Base-by-base conservation (phyloP, 139 green algal species). In the Coccomyxa sp. region DNA sequence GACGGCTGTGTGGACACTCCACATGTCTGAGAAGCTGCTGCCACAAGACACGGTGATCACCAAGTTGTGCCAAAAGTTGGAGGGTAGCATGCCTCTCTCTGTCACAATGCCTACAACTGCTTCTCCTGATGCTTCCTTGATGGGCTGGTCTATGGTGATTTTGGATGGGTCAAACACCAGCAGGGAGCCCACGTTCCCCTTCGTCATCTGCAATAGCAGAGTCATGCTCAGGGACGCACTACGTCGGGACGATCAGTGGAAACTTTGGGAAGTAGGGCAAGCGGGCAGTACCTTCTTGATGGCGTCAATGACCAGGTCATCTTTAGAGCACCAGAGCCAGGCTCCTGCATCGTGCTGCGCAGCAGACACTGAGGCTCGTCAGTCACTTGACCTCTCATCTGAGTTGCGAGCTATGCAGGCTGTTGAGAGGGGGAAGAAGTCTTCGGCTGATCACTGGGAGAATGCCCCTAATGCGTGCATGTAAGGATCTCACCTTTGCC, bases 21-120 rank as follows among this genome's bases (percentile, higher is more conserved):
- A 22, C 64, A 35, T 8, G 64, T 35, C 10, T 22, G 64, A 29
- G 64, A 39, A 72, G 24, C 29, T 33, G 24, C 5, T 39, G 31
- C 64, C 34, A 29, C 24, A 35, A 39, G 2, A 16, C n/a, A n/a
- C n/a, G n/a, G n/a, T n/a, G n/a, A n/a, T 14, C 18, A 18, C 50
- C 50, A 64, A 14, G 18, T 64, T 14, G 14, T 39, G 6, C 68
- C 22, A 33, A 55, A 6, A 6, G 8, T 7, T 58, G 37, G 24
- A 35, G 22, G 2, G 34, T 37, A 72, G n/a, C 64, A 27, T 33
- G 86, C 83, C 86, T 80, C 87, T 81, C 81, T 91, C 87, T 10
- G 87, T 91, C n/a, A 91, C 73, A 73, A 91, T 89, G 22, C 87
- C 87, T 29, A 88, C 86, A 39, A 91, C 87, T 7, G 87, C 83